Evolutionary conservation across 345 rosid species (phyloP), one percentile per base, ranked within the genome.

Genomic region (Euphorbia peplus): DNA sequence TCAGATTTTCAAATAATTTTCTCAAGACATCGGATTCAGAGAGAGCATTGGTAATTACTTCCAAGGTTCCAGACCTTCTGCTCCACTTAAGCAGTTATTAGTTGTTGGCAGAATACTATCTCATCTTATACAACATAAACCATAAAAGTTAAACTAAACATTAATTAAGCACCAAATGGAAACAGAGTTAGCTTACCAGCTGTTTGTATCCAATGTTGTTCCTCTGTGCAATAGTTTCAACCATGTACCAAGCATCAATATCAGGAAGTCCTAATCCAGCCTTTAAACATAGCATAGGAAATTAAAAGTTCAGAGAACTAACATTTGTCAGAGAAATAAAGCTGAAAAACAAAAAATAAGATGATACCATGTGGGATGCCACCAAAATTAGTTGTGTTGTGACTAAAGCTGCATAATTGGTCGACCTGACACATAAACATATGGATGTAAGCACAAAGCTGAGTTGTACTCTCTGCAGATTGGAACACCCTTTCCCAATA

Each of bases 241-340:
- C 82, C 87, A 90, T 85, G 83, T 85, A 81, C 98, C 97, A 95
- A 69, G 93, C 87, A 77, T 95, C 98, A 68, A 82, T 80, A 82
- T 95, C 99, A 68, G 87, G 75, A 78, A 95, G 91, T 80, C 99
- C 99, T 80, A 95, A 77, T 51, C 96, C 97, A 83, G 92, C 96
- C 98, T 89, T 68, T 64, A 77, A 50, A 52, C 4, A 81, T 63
- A 25, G 67, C 54, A 80, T 14, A 64, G 53, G 59, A 57, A 22
- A 73, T 53, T n/a, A 53, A 5, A 53, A 53, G 48, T 63, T 22
- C 66, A 55, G 24, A 60, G 24, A 58, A 37, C 28, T 22, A 37
- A 13, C 42, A 68, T 19, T 39, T 41, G 56, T 5, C 57, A 25
- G 57, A 15, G 52, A 15, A 29, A 18, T n/a, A 50, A 58, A 75